Evolutionary conservation across 129 eudicot genomes (phyloP), one percentile per base, ranked within the genome.

Genomic region (Pulicaria dysenterica): DNA sequence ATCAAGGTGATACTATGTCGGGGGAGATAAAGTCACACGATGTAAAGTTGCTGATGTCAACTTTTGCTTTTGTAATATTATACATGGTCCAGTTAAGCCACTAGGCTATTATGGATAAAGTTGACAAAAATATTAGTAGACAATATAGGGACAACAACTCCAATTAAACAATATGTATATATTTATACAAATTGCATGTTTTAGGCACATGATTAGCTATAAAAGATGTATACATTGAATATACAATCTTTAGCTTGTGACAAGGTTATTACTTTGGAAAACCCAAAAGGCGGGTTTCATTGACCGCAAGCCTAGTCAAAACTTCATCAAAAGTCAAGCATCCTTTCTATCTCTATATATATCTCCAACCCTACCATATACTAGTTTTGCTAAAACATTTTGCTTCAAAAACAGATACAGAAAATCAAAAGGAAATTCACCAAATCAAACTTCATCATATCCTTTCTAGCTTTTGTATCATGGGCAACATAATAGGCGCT

Each of bases 401-500:
- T 34, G 6, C 58, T 31, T 14, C 8, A 2, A 24, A 31, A 24
- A 6, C 13, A 55, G 13, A 9, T 10, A 47, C 53, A 47, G n/a
- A 47, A 47, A 47, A 47, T 24, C 31, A 14, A 47, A 47, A 3
- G 3, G 3, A 2, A 55, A 7, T 17, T 6, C 37, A 55, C 38
- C 58, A 55, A 17, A 55, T 55, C 37, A 4, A 55, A 17, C 37
- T 12, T 17, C 39, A 56, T 55, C 34, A 10, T 42, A 1, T 40
- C 34, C 42, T 10, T 17, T 48, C 24, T 17, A 56, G 42, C 40
- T 10, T 15, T 11, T 40, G 16, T n/a, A 12, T 40, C 15, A 83
- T 83, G 87, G 87, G 84, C 2, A 83, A 79, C 49, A 19, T 46
- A 31, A 59, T 79, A 15, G 65, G 48, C 60, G 42, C 38, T 54